phyloP scores from a whole-genome alignment of 2,329 filamentous ascomycete species.

The Fusarium nanum region DNA sequence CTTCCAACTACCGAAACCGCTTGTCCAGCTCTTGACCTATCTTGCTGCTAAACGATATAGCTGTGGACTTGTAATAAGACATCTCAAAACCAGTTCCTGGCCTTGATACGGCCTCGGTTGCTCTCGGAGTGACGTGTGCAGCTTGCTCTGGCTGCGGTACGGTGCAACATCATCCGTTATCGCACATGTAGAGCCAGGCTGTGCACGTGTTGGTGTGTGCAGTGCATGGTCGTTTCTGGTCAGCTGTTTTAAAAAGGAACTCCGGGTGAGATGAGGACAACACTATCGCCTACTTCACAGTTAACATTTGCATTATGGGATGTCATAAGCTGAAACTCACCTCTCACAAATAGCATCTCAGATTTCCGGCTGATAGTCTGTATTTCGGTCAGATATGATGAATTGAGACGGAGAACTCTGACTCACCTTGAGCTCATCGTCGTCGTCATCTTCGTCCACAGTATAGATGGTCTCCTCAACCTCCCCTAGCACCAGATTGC shows the following conservation, averaged over 20 bases:
- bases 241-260: conserved; percentile 49
- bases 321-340: conserved; percentile 61
- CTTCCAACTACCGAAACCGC: conserved; percentile 3
- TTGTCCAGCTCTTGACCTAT: conserved; percentile 9
- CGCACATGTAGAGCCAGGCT: neutral
- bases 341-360: conserved; percentile 98
- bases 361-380: conserved; percentile 96
- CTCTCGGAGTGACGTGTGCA: conserved; percentile 7
- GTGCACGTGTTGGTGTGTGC: conserved; percentile 1
- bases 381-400: neutral
- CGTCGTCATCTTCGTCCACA: conserved; percentile 91
- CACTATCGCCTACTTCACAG: conserved; percentile 70
- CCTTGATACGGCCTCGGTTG: neutral
- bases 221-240: neutral
- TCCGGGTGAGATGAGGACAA: conserved; percentile 77
- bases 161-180: neutral
- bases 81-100: neutral
- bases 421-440: conserved; percentile 78
- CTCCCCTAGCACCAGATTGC: conserved; percentile 94
- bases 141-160: conserved; percentile 6
- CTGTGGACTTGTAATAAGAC: neutral
- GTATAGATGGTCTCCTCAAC: conserved; percentile 98
- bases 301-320: conserved; percentile 36
- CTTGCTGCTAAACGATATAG: neutral
- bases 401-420: neutral